Evolutionary conservation across 176 grass and related monocot genomes (phyloP), one percentile per base, ranked within the genome.

Genomic region (Phoenix dactylifera): DNA sequence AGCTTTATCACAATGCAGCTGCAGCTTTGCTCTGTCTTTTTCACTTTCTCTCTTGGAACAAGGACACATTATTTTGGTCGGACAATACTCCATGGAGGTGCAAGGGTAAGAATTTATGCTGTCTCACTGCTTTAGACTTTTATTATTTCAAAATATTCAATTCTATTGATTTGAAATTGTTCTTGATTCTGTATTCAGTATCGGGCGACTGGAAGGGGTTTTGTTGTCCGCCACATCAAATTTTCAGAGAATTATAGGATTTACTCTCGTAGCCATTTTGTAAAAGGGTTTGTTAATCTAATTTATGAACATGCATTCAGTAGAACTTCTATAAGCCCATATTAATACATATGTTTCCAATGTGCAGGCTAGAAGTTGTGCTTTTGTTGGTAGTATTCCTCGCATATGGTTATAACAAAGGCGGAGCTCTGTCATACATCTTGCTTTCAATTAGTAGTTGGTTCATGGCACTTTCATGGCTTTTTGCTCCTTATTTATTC

Each of bases 381-480:
- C 26, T 95, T 70, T 24, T 95, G 70, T 74, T 95, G 71, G 53
- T 89, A 19, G 76, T 89, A 50, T 72, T 84, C 60, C 72, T 95
- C 60, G 86, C 74, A 5, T 95, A 95, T 73, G 90, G 86, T 39
- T 89, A 84, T 70, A 89, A 95, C 17, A 53, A 76, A 57, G 80
- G 80, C 83, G 90, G 86, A 86, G 86, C 90, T 58, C 4, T 95
- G 53, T 79, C 79, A 51, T 95, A 95, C 76, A 95, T 95, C 67
- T 75, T 95, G 58, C 86, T 95, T 54, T 95, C 90, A 18, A 86
- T 95, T 70, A 95, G 90, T 71, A 95, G 90, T 76, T 95, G 90
- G 90, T 74, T 89, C 79, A 89, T 95, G 90, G 68, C 70, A 18
- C 17, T 89, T 30, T 95, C 90, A 63, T 95, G 90, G 90, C 77